Evolutionary conservation across 805 yeast species (phyloP), one percentile per base, ranked within the genome.

Genomic region (Metschnikowia corniflorae): DNA sequence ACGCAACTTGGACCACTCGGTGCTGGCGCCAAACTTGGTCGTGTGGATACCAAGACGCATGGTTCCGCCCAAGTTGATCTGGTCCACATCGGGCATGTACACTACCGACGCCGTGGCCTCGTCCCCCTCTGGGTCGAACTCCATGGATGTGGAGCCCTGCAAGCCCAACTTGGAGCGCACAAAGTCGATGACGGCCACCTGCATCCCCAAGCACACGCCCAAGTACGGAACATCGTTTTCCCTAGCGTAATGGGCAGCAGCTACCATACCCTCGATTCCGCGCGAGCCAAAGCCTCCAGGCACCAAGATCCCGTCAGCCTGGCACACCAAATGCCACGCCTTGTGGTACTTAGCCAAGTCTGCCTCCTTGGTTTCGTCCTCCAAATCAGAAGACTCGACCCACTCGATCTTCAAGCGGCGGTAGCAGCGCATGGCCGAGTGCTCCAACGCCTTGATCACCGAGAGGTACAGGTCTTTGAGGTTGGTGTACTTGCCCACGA

Each of bases 221-320:
- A 93, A 73, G 65, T 82, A 93, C 33, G 99, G 99, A 41, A 87
- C 77, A 55, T 82, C 77, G 69, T 87, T 87, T 63, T 84, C 95
- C 69, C 99, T 82, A n/a, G 98, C 98, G 83, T 94, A 93, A 63
- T 86, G 83, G 37, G 97, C 95, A 42, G 97, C 98, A 25, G 86
- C 70, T 59, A 93, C 73, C 99, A 93, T 93, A 53, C 98, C 99
- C 68, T 93, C 97, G 42, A 87, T 86, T 66, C 99, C 99, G 64
- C 99, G 82, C 33, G 78, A 66, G 42, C 99, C 99, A 57, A 93
- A 93, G 1, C 99, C 99, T 58, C 99, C 99, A 26, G 99, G 98
- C 40, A 93, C 96, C 42, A 93, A 75, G 47, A 93, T 84, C 63
- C 98, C 97, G 63, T 93, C 96, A 17, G 97, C 96, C 54, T 83